phyloP scores from a whole-genome alignment of 352 stramenopile genomes.

The Globisporangium sylvaticum region DNA sequence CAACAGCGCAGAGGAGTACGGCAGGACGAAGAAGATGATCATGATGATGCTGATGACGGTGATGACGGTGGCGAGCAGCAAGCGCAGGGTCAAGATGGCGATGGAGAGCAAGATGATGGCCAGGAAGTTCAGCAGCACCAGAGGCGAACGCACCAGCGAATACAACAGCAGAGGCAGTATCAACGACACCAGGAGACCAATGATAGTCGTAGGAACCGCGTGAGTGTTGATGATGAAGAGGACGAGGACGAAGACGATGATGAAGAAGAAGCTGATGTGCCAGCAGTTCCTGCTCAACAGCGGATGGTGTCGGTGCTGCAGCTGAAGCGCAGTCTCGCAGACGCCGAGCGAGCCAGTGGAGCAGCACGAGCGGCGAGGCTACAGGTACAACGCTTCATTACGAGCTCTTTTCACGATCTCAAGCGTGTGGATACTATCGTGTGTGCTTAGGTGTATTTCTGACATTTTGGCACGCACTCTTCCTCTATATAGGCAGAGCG shows the following conservation, averaged over 20 bases:
- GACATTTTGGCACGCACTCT: neutral
- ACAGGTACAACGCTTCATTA: constrained; percentile 21
- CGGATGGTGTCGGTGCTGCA: constrained; percentile 30
- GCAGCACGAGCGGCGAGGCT: constrained; percentile 29
- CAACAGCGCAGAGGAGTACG: neutral
- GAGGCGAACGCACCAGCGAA: constrained; percentile 1
- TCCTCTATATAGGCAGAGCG: neutral
- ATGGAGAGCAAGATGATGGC: neutral
- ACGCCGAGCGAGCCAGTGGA: constrained; percentile 35
- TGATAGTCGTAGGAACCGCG: neutral
- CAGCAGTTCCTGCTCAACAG: constrained; percentile 11
- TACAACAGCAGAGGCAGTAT: constrained; percentile 11
- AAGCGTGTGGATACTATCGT: neutral
- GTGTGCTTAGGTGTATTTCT: neutral
- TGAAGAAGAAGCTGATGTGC: constrained; percentile 6
- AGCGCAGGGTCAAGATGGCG: neutral
- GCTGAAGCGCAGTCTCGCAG: constrained; percentile 37
- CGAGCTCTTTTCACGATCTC: neutral
- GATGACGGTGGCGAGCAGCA: neutral
- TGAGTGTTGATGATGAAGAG: neutral
- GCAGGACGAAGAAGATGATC: neutral
- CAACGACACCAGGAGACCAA: neutral
- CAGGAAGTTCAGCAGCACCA: constrained; percentile 1
- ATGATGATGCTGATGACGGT: neutral
- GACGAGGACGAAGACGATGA: constrained; percentile 11